Evolutionary conservation across 345 rosid genomes (phyloP).

Genomic region (Aquilaria yunnanensis): DNA sequence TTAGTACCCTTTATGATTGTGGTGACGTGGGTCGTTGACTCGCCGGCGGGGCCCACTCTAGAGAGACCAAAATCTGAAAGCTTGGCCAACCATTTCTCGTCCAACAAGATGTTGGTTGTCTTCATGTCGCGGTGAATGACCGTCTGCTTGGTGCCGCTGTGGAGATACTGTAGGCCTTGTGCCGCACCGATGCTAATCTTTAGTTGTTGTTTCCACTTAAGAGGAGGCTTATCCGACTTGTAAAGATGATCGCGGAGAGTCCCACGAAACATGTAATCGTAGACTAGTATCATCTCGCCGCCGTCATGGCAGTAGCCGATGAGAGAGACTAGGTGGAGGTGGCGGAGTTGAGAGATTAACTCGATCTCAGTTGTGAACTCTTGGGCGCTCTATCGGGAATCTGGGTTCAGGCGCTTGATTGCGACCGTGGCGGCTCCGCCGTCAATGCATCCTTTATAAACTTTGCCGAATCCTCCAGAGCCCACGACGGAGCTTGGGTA

Average conservation of each 20-base stretch:
- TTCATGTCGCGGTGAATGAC: slow-evolving; percentile 10
- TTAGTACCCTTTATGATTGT: slow-evolving; percentile 3
- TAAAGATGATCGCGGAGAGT: slow-evolving; percentile 8
- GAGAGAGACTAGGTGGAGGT: not conserved
- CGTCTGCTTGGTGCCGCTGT: not conserved
- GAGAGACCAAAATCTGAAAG: slow-evolving; percentile 1
- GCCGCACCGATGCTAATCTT: slow-evolving; percentile 7
- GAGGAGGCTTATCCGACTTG: slow-evolving; percentile 1
- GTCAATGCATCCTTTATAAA: slow-evolving; percentile 7
- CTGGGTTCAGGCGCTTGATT: slow-evolving; percentile 6
- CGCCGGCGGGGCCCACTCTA: not conserved
- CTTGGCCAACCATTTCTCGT: not conserved
- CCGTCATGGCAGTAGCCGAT: slow-evolving; percentile 3
- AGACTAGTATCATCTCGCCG: slow-evolving; percentile 5
- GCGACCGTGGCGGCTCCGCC: not conserved
- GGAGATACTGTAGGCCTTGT: slow-evolving; percentile 3
- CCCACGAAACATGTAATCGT: slow-evolving; percentile 6
- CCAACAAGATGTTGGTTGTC: slow-evolving; percentile 7
- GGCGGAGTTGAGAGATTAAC: slow-evolving; percentile 3
- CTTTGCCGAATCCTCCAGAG: not conserved
- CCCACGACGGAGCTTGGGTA: not conserved
- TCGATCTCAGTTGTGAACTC: slow-evolving; percentile 9
- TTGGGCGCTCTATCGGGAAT: slow-evolving; percentile 1
- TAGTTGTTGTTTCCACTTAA: slow-evolving; percentile 5
- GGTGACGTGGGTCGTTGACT: not conserved